A percentile compares a stretch with the other conserved stretches of the same genome.
These are phyloP conservation scores for Sporothrix pseudoabietina DNA, from an alignment of 2,329 filamentous ascomycete genomes.

Conservation along the genomic window DNA sequence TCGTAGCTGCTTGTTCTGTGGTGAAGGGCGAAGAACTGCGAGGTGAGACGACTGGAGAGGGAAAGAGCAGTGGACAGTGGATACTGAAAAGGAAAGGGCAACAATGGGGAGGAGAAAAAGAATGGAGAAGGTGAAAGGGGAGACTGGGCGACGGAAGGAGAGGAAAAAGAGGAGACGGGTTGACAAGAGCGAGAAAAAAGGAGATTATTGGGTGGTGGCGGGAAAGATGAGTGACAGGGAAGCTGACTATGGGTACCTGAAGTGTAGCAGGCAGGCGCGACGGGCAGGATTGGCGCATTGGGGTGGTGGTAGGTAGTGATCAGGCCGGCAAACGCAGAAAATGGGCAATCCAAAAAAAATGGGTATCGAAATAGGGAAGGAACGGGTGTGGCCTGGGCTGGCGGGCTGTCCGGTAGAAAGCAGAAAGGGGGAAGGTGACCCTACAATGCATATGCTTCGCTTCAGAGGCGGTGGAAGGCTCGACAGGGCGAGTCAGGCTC, in stretches of 20 bases:
- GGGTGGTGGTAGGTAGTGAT: not conserved
- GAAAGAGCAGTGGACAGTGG: not conserved
- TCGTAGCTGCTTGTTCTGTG: not conserved
- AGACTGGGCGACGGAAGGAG: constrained; percentile 10
- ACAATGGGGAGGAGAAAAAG: not conserved
- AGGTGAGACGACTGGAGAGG: not conserved
- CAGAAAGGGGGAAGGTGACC: not conserved
- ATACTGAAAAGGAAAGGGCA: not conserved
- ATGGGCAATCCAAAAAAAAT: constrained; percentile 24
- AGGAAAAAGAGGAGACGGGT: constrained; percentile 10
- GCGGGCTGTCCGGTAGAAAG: constrained; percentile 12
- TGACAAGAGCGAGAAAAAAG: constrained; percentile 4
- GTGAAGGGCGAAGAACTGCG: not conserved
- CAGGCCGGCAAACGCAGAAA: constrained; percentile 15
- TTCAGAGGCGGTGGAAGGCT: constrained; percentile 15
- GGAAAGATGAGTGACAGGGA: constrained; percentile 29
- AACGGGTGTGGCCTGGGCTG: constrained; percentile 14
- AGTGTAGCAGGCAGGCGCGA: constrained; percentile 19
- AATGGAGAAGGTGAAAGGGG: constrained; percentile 23
- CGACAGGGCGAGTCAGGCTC: not conserved
- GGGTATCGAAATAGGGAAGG: constrained; percentile 18
- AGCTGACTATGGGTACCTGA: constrained; percentile 18
- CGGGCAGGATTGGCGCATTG: not conserved
- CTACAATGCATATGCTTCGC: not conserved
- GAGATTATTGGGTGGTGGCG: constrained; percentile 29